Evolutionary conservation across 805 yeast species (phyloP), one percentile per base, ranked within the genome.

Genomic region (Saccharomyces cerevisiae): DNA sequence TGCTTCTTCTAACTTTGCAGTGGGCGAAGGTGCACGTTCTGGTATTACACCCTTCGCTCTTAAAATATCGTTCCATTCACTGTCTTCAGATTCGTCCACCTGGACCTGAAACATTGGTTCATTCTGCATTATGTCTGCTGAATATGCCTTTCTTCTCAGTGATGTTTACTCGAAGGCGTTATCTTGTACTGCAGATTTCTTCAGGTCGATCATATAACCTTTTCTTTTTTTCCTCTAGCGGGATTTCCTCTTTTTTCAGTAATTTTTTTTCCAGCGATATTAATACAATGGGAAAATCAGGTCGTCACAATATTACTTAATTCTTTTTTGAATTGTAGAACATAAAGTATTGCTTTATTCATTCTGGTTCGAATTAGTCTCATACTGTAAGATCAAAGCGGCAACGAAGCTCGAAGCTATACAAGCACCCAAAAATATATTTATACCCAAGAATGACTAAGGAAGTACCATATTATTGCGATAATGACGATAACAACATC

Each of bases 1-100:
- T 2, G 95, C 96, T 61, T 85, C 91, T 67, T 94, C 98, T 49
- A 94, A 68, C 69, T 89, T 86, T 47, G 79, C 88, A 0, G 96
- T 83, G 9, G 96, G 96, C 22, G 95, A 88, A 26, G 91, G 90
- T 28, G 95, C 89, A 62, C 86, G 84, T 65, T 87, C 90, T 0
- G 99, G 99, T 50, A 94, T 89, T 53, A 94, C 83, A 26, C 98
- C 98, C 58, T 91, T 88, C 2, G 81, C 79, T 59, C 99, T 77
- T 48, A 94, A 77, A 60, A 94, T 90, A 70, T 94, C 99, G 68
- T 94, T 94, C 99, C 99, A 94, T 70, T 94, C 99, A 0, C 99
- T 94, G 69, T 94, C 99, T 71, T 94, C 99, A 57, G 80, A 81
- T 36, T 96, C 97, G 71, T 94, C 91, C 53, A 91, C 96, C 70